These are phyloP conservation scores for Suillus brevipes DNA, from an alignment of 768 basidiomycete species.

Conservation along the genomic window DNA sequence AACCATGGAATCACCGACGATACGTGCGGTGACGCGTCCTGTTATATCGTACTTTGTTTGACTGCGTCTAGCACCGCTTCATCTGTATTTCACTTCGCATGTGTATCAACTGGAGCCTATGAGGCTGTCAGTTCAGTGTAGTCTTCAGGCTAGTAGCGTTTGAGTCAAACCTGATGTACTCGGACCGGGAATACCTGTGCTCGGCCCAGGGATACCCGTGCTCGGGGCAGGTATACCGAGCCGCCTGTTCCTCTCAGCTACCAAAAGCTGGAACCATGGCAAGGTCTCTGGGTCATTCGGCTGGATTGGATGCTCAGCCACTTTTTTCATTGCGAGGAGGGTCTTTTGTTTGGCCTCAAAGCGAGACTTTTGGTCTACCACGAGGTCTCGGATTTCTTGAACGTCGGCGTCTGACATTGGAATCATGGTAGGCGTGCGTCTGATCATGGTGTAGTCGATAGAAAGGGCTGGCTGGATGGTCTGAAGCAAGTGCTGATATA, in stretches of 20 bases:
- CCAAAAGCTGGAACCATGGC: constrained; percentile 2
- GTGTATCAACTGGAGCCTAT: constrained; percentile 1
- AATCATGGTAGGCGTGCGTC: constrained; percentile 74
- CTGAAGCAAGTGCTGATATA: constrained; percentile 1
- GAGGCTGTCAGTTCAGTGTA: background rate
- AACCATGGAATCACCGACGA: no score
- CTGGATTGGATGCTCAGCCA: constrained; percentile 35
- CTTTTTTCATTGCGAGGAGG: constrained; percentile 32
- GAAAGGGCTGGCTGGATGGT: background rate
- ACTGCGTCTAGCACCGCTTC: constrained; percentile 1
- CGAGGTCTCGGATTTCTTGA: constrained; percentile 70
- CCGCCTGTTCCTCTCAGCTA: constrained; percentile 24
- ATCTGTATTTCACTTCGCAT: constrained; percentile 4
- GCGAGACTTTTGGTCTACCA: constrained; percentile 49
- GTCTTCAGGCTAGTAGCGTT: background rate
- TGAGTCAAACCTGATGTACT: constrained; percentile 19
- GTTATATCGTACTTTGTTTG: background rate
- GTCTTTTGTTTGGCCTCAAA: constrained; percentile 39
- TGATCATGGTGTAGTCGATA: constrained; percentile 53
- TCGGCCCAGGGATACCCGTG: background rate
- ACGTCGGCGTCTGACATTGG: constrained; percentile 76
- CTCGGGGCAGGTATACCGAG: constrained; percentile 25
- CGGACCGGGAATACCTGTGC: constrained; percentile 14
- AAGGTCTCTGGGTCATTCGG: background rate
- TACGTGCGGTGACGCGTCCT: background rate